Evolutionary conservation across 306 rosid genomes (phyloP).

Genomic region (Quercus variabilis): DNA sequence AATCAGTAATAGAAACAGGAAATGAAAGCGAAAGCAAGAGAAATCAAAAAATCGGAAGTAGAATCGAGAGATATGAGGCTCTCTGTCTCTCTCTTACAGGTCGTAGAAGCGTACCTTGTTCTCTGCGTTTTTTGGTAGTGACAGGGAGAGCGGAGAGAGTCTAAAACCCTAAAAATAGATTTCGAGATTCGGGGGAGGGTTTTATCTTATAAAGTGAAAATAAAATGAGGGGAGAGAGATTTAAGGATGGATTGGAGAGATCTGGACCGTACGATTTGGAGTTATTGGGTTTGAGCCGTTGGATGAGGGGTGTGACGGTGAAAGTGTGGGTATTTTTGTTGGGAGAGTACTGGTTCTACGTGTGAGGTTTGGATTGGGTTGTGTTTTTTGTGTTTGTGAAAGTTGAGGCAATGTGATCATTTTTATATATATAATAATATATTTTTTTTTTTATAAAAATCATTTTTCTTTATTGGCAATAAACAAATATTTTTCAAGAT

Average conservation of each 20-base stretch:
- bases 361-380: neutral
- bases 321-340: neutral
- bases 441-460: too few species aligned
- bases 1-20: neutral
- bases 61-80: neutral
- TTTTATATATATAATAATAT: too few species aligned
- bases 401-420: neutral
- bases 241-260: neutral
- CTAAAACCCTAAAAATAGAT: constrained; percentile 57
- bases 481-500: too few species aligned
- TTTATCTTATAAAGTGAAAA: constrained; percentile 34
- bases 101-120: constrained; percentile 25
- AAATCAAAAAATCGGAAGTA: neutral
- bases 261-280: constrained; percentile 10
- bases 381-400: neutral
- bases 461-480: too few species aligned
- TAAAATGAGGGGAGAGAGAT: neutral
- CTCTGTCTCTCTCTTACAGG: too few species aligned
- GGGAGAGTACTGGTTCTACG: neutral
- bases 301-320: constrained; percentile 9
- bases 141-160: neutral
- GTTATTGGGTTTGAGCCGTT: neutral
- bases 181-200: constrained; percentile 20
- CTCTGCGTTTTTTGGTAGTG: neutral
- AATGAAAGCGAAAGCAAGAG: neutral